phyloP scores from a whole-genome alignment of 257 asterid genomes.

The Solanum sejunctum region DNA sequence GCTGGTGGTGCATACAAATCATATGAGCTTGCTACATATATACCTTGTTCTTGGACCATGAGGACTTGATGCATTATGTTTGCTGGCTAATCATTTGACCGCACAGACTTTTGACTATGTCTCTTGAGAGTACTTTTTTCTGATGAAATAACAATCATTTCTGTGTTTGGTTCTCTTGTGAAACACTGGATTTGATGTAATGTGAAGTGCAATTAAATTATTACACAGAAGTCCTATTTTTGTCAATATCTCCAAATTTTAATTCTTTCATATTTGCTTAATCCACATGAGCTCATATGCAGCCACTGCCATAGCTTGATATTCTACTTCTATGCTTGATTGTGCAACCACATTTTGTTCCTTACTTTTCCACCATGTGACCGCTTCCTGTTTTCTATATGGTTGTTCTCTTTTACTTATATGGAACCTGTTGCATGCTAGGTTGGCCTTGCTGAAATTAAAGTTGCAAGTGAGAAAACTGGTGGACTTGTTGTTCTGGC shows the following conservation, averaged over 20 bases:
- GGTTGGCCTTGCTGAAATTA: constrained; percentile 97
- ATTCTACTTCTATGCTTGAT: not conserved
- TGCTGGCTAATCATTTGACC: not conserved
- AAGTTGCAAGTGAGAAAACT: constrained; percentile 81
- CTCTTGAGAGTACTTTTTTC: not conserved
- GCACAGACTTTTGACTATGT: not conserved
- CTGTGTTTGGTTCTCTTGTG: not conserved
- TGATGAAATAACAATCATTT: not conserved
- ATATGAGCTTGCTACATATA: not conserved
- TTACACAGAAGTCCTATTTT: not conserved
- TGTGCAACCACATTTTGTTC: not conserved
- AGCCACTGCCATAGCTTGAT: not conserved
- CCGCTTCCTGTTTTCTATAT: not conserved
- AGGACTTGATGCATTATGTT: not conserved
- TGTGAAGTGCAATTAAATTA: not conserved
- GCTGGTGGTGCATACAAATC: not conserved
- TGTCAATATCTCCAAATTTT: not conserved
- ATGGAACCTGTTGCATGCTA: constrained; percentile 4
- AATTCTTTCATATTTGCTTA: not conserved
- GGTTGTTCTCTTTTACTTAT: not conserved
- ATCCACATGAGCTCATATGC: not conserved
- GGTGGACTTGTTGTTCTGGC: constrained; percentile 94
- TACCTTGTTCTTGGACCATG: not conserved
- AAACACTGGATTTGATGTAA: not conserved
- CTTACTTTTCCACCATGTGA: not conserved